Evolutionary conservation across 164 flowering plant genomes (phyloP).

Genomic region (Vitis labrusca): DNA sequence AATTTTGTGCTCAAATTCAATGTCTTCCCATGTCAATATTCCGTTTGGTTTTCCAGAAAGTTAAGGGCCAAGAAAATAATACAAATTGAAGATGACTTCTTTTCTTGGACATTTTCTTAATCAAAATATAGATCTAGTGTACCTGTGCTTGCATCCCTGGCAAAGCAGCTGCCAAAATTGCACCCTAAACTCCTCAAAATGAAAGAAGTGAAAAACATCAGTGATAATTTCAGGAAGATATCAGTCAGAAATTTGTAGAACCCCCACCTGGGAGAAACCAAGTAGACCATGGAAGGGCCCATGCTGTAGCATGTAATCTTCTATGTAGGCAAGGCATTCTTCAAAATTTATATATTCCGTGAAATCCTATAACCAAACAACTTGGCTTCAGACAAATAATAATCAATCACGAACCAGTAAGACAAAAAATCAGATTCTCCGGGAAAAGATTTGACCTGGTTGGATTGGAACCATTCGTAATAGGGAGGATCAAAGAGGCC

Average conservation of each 20-base stretch:
- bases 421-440: background rate
- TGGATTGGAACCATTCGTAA: conserved; percentile 50
- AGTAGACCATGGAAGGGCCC: conserved; percentile 54
- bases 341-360: conserved; percentile 33
- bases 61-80: no score
- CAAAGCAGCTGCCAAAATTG: conserved; percentile 31
- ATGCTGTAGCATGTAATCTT: conserved; percentile 39
- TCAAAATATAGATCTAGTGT: background rate
- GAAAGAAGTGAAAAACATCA: background rate
- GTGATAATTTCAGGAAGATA: background rate
- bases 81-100: no score
- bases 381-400: background rate
- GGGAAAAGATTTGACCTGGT: conserved; percentile 22
- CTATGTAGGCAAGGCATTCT: conserved; percentile 39
- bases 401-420: background rate
- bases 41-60: background rate
- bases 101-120: no score
- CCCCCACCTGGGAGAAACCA: conserved; percentile 46
- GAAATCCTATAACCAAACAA: conserved; percentile 25
- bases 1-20: background rate
- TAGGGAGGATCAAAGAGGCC: conserved; percentile 56
- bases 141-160: conserved; percentile 40
- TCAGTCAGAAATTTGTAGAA: background rate
- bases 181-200: conserved; percentile 31
- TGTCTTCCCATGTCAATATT: background rate